phyloP scores from a whole-genome alignment of 2,329 filamentous ascomycete species.

The Trichoderma harzianum region DNA sequence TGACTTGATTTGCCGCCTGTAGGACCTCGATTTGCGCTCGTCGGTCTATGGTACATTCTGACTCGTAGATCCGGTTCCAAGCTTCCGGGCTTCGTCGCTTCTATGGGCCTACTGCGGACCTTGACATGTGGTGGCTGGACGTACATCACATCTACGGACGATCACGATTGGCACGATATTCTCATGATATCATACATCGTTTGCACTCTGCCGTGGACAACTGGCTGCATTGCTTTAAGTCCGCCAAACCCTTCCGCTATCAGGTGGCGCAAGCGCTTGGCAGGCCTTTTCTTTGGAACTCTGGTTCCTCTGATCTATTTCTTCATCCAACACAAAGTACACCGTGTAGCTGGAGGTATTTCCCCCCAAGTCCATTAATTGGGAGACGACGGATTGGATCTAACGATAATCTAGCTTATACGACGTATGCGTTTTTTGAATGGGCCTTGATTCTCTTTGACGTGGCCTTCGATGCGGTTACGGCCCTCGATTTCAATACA shows the following conservation, averaged over 20 bases:
- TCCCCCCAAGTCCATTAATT: conserved; percentile 17
- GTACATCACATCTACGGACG: conserved; percentile 95
- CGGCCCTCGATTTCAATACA: conserved; percentile 82
- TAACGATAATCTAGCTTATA: conserved; percentile 67
- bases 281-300: conserved; percentile 81
- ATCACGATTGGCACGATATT: conserved; percentile 98
- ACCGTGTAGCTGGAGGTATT: conserved; percentile 87
- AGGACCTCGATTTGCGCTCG: conserved; percentile 88
- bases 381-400: not conserved
- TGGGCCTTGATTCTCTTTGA: conserved; percentile 94
- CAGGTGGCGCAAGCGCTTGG: conserved; percentile 84
- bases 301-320: conserved; percentile 90
- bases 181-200: conserved; percentile 99
- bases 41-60: conserved; percentile 87
- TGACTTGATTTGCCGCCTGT: conserved; percentile 8
- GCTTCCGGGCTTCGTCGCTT: conserved; percentile 77
- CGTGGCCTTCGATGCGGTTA: conserved; percentile 93
- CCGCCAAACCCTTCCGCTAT: conserved; percentile 78
- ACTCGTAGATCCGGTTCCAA: conserved; percentile 71
- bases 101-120: conserved; percentile 80
- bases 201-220: conserved; percentile 90
- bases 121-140: conserved; percentile 97
- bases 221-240: conserved; percentile 84
- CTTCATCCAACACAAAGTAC: conserved; percentile 98
- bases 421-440: conserved; percentile 95